phyloP scores from a whole-genome alignment of 73 alveolate genomes.

The Tetrahymena thermophila region DNA sequence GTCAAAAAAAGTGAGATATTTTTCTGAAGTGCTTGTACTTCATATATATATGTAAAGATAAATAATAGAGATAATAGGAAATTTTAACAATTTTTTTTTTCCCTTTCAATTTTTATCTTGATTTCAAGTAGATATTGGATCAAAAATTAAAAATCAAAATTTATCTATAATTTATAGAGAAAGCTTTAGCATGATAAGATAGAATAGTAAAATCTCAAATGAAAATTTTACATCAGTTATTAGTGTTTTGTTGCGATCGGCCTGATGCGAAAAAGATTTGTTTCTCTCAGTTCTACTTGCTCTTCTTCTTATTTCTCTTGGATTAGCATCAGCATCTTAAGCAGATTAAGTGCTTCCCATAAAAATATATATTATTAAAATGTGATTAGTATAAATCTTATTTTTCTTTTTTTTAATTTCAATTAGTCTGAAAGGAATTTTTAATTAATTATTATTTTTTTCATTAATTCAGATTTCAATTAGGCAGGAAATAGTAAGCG shows the following conservation, averaged over 20 bases:
- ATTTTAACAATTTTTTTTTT: background rate
- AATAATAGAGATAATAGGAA: background rate
- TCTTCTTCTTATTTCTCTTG: background rate
- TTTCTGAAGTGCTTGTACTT: background rate
- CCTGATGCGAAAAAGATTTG: background rate
- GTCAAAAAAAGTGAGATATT: background rate
- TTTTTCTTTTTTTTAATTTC: background rate
- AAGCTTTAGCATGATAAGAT: background rate
- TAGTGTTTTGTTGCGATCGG: background rate
- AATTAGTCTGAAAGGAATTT: background rate
- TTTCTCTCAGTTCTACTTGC: background rate
- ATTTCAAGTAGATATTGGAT: background rate
- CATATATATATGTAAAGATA: background rate
- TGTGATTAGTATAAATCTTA: background rate
- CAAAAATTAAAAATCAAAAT: background rate
- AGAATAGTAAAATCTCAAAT: background rate
- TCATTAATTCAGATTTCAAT: background rate
- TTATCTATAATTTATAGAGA: background rate
- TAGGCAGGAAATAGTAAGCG: background rate
- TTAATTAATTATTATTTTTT: background rate
- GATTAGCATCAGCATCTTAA: background rate
- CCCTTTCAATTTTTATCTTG: background rate
- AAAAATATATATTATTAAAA: background rate
- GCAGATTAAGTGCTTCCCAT: background rate
- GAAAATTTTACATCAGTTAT: background rate